Evolutionary conservation across 2,329 filamentous ascomycete species (phyloP).

Genomic region (Clarireedia monteithiana): DNA sequence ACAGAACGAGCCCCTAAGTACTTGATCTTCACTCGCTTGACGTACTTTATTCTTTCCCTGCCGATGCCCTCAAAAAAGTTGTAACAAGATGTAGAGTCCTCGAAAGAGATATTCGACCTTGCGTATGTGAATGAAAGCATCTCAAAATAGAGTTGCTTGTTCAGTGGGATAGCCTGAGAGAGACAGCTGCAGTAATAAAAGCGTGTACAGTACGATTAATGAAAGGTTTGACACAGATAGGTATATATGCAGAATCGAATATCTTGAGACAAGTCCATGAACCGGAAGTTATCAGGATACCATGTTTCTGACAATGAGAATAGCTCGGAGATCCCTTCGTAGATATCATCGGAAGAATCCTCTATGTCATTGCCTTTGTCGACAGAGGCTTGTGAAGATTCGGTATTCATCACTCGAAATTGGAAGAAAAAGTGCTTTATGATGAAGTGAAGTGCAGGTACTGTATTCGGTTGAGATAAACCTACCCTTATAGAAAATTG

Average conservation of each 20-base stretch:
- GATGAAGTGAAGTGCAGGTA: not conserved
- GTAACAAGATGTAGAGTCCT: not conserved
- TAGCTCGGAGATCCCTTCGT: not conserved
- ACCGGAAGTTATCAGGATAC: not conserved
- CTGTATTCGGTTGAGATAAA: not conserved
- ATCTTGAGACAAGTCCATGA: not conserved
- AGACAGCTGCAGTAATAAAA: not conserved
- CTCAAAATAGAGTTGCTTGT: not conserved
- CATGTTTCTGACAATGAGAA: not conserved
- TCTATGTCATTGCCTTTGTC: not conserved
- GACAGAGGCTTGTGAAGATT: not conserved
- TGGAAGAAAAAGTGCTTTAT: not conserved
- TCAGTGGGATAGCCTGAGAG: not conserved
- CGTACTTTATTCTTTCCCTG: not conserved
- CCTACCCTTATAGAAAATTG: not conserved
- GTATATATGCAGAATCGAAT: not conserved
- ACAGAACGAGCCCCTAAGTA: not conserved
- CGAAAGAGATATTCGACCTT: not conserved
- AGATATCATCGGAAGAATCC: not conserved
- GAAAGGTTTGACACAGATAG: not conserved
- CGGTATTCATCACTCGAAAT: not conserved
- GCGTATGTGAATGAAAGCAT: not conserved
- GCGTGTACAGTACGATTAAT: not conserved
- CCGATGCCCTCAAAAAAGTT: not conserved
- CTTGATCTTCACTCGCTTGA: not conserved